Conservation (phyloP, 1,284 basidiomycete species). For the Volvariella volvacea region DNA sequence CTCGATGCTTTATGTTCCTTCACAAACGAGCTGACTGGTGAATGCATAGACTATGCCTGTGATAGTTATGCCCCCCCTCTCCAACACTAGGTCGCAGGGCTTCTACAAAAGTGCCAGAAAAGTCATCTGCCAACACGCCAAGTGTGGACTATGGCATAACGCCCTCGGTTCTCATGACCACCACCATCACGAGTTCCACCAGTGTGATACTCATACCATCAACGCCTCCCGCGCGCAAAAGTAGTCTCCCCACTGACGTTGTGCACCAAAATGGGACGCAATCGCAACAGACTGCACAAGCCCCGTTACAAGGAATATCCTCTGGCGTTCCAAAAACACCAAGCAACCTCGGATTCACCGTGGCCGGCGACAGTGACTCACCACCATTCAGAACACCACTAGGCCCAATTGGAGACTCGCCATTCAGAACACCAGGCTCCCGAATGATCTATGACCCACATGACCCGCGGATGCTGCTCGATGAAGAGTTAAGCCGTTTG, state of each 20-base stretch:
- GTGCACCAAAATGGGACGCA: too few relatives aligned
- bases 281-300: too few relatives aligned
- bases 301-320: too few relatives aligned
- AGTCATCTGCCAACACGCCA: slow-evolving; percentile 2
- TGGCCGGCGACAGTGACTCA: slow-evolving; percentile 24
- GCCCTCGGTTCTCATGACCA: too few relatives aligned
- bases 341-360: slow-evolving; percentile 31
- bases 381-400: slow-evolving; percentile 50
- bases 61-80: background rate
- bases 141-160: background rate
- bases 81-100: slow-evolving; percentile 13
- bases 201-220: too few relatives aligned
- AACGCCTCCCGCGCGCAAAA: too few relatives aligned
- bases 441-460: slow-evolving; percentile 56
- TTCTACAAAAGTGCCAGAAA: slow-evolving; percentile 15
- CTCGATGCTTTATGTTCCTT: too few relatives aligned
- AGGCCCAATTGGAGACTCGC: slow-evolving; percentile 30
- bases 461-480: slow-evolving; percentile 54
- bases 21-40: too few relatives aligned
- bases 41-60: background rate
- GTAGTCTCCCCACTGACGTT: too few relatives aligned
- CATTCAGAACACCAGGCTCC: slow-evolving; percentile 53
- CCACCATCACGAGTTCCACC: too few relatives aligned
- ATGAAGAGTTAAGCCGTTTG: slow-evolving; percentile 56
- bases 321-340: too few relatives aligned